Evolutionary conservation across 106 monocot genomes (phyloP), one percentile per base, ranked within the genome.

Genomic region (Dendrobium chrysotoxum): DNA sequence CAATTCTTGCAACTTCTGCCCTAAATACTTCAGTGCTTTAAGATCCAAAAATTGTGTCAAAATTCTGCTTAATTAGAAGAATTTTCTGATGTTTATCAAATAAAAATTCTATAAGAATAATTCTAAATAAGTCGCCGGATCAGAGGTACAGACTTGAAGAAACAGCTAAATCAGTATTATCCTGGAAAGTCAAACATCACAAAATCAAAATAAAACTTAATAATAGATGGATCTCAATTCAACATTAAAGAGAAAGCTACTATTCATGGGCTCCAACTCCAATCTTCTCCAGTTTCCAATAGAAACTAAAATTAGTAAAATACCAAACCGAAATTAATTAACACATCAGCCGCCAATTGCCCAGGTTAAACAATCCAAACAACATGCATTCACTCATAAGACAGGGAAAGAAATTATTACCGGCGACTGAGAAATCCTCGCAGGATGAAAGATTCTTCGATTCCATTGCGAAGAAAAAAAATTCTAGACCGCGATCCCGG

Each of bases 391-490:
- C 21, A 25, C 35, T 17, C 4, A 41, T 46, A 7, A 35, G 41
- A 45, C 28, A 5, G 1, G 21, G n/a, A 57, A 7, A 53, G 8
- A 20, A 12, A 75, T 31, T 20, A 23, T 77, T 84, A 81, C 87
- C 81, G 2, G 40, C 28, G n/a, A 87, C 35, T 28, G 53, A 53
- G 76, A 87, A 87, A 84, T 76, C 80, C 16, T 87, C 79, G 75
- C 81, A 40, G 44, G 77, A 82, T 16, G 83, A 71, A 79, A 86
- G 53, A 53, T 82, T 77, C 73, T 90, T 88, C 64, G 80, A 26
- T 64, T 88, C 94, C 94, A 95, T 95, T 28, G 64, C 58, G 4
- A 46, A 61, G 20, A 81, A 31, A 64, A 75, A 30, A 53, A 15
- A 15, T 67, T 40, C 64, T 16, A 76, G 18, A 40, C 31, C 50